Evolutionary conservation across 805 yeast species (phyloP).

Genomic region (Candida michaelii): DNA sequence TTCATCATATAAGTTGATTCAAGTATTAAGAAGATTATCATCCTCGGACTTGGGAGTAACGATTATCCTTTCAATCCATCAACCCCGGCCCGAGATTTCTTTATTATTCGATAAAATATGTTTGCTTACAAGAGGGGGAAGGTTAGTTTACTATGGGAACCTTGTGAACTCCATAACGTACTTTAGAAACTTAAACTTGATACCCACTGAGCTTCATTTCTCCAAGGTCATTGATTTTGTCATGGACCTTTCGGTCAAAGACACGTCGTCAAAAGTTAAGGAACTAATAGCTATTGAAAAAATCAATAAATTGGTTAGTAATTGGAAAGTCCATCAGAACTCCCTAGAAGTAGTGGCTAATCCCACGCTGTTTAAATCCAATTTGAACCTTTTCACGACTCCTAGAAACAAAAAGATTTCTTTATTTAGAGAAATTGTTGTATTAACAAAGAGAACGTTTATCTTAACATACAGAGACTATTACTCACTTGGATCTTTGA

Average conservation of each 20-base stretch:
- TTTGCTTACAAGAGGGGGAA: slow-evolving; percentile 61
- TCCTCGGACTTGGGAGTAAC: slow-evolving; percentile 61
- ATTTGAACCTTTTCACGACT: slow-evolving; percentile 12
- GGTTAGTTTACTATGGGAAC: slow-evolving; percentile 46
- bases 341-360: not conserved
- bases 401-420: slow-evolving; percentile 21
- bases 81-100: slow-evolving; percentile 78
- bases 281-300: slow-evolving; percentile 25
- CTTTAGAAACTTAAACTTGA: slow-evolving; percentile 37
- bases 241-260: slow-evolving; percentile 38
- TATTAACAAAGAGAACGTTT: slow-evolving; percentile 37
- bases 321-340: slow-evolving; percentile 22
- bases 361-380: slow-evolving; percentile 7
- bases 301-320: slow-evolving; percentile 24
- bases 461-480: slow-evolving; percentile 34
- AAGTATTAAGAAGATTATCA: slow-evolving; percentile 52
- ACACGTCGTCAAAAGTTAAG: slow-evolving; percentile 24
- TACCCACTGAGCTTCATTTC: slow-evolving; percentile 6
- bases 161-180: slow-evolving; percentile 44
- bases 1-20: slow-evolving; percentile 64
- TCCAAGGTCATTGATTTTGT: slow-evolving; percentile 30
- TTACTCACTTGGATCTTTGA: slow-evolving; percentile 31
- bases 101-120: slow-evolving; percentile 66
- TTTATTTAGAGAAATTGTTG: slow-evolving; percentile 26
- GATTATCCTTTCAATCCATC: slow-evolving; percentile 75